phyloP scores from a whole-genome alignment of 1,284 basidiomycete species.

The Malassezia caprae region DNA sequence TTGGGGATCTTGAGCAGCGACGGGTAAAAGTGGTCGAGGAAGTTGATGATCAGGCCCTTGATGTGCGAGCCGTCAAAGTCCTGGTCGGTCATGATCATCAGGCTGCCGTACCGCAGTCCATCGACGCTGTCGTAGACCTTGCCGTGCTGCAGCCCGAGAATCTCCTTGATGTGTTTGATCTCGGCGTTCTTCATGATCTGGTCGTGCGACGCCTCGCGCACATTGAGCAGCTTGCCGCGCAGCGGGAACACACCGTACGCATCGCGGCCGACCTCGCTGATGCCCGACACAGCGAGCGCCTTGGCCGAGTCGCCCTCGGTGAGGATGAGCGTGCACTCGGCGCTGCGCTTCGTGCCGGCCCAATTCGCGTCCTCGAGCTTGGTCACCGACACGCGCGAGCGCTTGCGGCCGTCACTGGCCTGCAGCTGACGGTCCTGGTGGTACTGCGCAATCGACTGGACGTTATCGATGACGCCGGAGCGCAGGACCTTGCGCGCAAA shows the following conservation, averaged over 20 bases:
- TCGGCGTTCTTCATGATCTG: slow-evolving; percentile 97
- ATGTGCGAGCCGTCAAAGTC: slow-evolving; percentile 99
- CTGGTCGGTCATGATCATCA: slow-evolving; percentile 99
- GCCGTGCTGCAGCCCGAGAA: slow-evolving; percentile 87
- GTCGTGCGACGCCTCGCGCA: slow-evolving; percentile 89
- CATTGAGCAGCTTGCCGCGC: slow-evolving; percentile 92
- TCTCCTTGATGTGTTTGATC: slow-evolving; percentile 94
- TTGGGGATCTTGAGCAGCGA: slow-evolving; percentile 81
- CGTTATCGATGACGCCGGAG: slow-evolving; percentile 80
- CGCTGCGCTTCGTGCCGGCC: slow-evolving; percentile 69
- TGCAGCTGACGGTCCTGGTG: slow-evolving; percentile 93
- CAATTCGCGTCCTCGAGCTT: slow-evolving; percentile 97
- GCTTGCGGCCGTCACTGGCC: slow-evolving; percentile 90
- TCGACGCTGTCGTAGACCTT: slow-evolving; percentile 68
- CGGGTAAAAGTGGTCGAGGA: slow-evolving; percentile 92
- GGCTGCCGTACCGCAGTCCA: slow-evolving; percentile 77
- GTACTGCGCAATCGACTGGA: slow-evolving; percentile 90
- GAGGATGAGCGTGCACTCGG: slow-evolving; percentile 84
- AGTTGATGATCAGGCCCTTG: slow-evolving; percentile 97
- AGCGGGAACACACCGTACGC: slow-evolving; percentile 96
- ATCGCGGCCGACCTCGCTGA: slow-evolving; percentile 89
- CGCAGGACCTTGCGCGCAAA: slow-evolving; percentile 92
- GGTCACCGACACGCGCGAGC: slow-evolving; percentile 63
- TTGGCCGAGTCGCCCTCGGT: slow-evolving; percentile 99
- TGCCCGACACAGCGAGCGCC: slow-evolving; percentile 83